Conservation (phyloP, 495 filamentous ascomycete species). For the Xylaria flabelliformis region DNA sequence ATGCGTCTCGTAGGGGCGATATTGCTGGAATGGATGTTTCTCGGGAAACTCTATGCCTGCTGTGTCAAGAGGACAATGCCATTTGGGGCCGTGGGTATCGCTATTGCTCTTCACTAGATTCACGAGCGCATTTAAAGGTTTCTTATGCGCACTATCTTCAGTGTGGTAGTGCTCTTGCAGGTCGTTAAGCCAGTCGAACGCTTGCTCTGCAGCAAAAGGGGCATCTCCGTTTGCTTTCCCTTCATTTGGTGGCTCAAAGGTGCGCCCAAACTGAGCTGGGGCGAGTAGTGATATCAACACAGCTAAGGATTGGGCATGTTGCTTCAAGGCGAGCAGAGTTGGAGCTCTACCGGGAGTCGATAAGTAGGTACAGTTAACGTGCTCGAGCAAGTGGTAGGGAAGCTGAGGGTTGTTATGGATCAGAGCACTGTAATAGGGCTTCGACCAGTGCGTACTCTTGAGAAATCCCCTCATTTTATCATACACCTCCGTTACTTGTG, state of each 20-base stretch:
- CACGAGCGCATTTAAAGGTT: slow-evolving; percentile 50
- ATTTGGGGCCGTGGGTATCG: slow-evolving; percentile 47
- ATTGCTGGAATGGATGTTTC: slow-evolving; percentile 26
- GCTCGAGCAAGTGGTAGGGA: slow-evolving; percentile 41
- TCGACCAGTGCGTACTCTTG: slow-evolving; percentile 37
- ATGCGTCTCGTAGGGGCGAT: slow-evolving; percentile 52
- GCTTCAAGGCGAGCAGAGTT: slow-evolving; percentile 59
- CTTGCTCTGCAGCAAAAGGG: slow-evolving; percentile 41
- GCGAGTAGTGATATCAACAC: slow-evolving; percentile 55
- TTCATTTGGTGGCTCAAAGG: slow-evolving; percentile 10
- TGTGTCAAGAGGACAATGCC: slow-evolving; percentile 50
- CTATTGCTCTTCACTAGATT: slow-evolving; percentile 51
- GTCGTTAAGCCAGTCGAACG: slow-evolving; percentile 59
- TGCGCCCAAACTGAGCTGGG: slow-evolving; percentile 36
- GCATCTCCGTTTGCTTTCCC: slow-evolving; percentile 7
- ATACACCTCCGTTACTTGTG: slow-evolving; percentile 32
- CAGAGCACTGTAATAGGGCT: slow-evolving; percentile 40
- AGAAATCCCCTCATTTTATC: slow-evolving; percentile 36
- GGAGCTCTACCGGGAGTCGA: slow-evolving; percentile 54
- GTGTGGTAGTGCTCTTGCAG: slow-evolving; percentile 52
- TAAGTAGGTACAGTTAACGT: slow-evolving; percentile 59
- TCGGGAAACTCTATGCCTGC: slow-evolving; percentile 25
- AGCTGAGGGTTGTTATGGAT: slow-evolving; percentile 36
- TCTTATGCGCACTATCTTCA: slow-evolving; percentile 51
- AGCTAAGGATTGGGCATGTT: slow-evolving; percentile 60